Conservation (phyloP, 2,329 filamentous ascomycete species). For the Calycina marina region DNA sequence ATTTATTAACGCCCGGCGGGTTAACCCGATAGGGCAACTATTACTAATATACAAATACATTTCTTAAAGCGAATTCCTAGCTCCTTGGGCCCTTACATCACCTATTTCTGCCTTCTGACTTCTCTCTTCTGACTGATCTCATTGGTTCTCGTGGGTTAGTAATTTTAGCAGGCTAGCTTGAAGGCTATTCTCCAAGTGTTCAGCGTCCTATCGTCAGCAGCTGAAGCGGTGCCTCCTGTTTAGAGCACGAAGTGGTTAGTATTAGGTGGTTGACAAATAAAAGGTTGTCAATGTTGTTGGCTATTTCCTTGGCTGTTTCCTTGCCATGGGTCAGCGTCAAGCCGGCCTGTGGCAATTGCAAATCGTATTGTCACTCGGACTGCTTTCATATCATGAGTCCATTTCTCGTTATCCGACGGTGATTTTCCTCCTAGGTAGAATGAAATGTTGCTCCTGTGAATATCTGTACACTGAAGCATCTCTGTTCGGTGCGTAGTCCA, state of each 20-base stretch:
- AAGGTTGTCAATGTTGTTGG: background rate
- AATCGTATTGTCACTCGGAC: background rate
- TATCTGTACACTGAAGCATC: conserved; percentile 1
- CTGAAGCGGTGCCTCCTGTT: conserved; percentile 1
- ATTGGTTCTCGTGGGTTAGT: background rate
- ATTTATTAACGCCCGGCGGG: conserved; percentile 1
- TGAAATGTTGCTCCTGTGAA: conserved; percentile 1
- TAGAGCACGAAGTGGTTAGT: background rate
- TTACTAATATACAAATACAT: conserved; percentile 1
- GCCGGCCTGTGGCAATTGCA: conserved; percentile 1
- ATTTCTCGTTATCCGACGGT: background rate
- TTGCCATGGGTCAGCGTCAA: background rate
- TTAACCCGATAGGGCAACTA: conserved; percentile 1
- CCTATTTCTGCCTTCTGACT: background rate
- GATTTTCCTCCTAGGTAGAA: conserved; percentile 1
- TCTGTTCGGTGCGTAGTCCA: background rate
- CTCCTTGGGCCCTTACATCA: background rate
- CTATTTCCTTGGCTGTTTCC: too few species aligned
- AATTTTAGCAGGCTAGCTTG: conserved; percentile 1
- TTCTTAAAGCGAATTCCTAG: background rate
- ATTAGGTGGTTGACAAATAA: background rate
- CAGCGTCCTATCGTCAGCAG: conserved; percentile 1
- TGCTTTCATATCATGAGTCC: background rate
- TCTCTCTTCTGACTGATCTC: background rate
- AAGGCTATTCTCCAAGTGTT: conserved; percentile 1